phyloP scores from a whole-genome alignment of 441 rosid species.

The Hypseocharis bilobata region DNA sequence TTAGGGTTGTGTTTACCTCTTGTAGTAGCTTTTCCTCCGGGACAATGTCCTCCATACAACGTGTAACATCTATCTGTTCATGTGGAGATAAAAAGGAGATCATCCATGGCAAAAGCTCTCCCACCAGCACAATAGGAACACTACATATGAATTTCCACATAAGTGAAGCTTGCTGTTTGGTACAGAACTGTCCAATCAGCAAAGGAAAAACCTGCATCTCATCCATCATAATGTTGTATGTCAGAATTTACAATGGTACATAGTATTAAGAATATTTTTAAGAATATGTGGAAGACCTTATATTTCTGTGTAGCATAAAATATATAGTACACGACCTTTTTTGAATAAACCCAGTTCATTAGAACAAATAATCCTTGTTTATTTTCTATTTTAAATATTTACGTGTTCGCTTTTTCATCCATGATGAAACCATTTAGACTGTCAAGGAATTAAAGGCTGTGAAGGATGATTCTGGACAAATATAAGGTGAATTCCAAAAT shows the following conservation, averaged over 20 bases:
- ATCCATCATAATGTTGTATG: constrained; percentile 16
- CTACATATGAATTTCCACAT: constrained; percentile 58
- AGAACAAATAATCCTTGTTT: no score
- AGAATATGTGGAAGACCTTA: not conserved
- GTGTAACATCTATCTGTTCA: constrained; percentile 32
- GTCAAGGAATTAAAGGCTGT: no score
- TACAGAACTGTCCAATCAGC: constrained; percentile 45
- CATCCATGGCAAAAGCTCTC: constrained; percentile 59
- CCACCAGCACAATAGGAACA: constrained; percentile 52
- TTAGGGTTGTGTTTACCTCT: constrained; percentile 38
- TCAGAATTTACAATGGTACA: constrained; percentile 2
- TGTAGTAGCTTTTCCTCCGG: constrained; percentile 42
- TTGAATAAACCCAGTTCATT: no score
- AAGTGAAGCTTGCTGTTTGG: constrained; percentile 49
- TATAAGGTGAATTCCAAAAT: no score
- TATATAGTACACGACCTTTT: no score
- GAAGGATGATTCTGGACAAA: no score
- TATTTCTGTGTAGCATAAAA: not conserved
- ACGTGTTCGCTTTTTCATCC: no score
- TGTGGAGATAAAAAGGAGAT: constrained; percentile 39
- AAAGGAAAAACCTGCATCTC: constrained; percentile 56
- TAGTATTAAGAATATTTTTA: constrained; percentile 1
- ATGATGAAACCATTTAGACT: no score
- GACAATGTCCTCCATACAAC: constrained; percentile 34
- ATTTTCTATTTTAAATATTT: no score